These are phyloP conservation scores for Sugiyamaella neomexicana DNA, from an alignment of 1,139 yeast genomes.

Conservation along the genomic window DNA sequence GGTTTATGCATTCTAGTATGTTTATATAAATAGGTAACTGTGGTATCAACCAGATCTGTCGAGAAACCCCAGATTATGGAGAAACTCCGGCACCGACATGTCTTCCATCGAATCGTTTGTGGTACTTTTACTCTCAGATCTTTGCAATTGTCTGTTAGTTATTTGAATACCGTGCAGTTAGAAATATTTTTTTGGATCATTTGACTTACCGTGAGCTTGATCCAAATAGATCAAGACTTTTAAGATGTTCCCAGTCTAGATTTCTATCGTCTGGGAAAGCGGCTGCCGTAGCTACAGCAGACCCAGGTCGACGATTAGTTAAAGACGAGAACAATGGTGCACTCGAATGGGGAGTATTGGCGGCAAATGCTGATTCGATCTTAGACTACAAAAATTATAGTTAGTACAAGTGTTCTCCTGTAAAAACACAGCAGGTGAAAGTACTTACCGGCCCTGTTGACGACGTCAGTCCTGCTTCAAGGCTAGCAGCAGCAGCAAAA, in stretches of 20 bases:
- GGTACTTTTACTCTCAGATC: not conserved
- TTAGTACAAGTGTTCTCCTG: not conserved
- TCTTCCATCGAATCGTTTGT: constrained; percentile 3
- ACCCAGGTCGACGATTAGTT: not conserved
- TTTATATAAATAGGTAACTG: constrained; percentile 1
- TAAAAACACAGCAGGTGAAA: too few relatives aligned
- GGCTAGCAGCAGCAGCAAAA: constrained; percentile 17
- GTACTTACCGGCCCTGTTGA: constrained; percentile 6
- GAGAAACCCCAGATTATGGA: constrained; percentile 22
- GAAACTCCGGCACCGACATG: constrained; percentile 23
- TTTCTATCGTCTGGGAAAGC: constrained; percentile 13
- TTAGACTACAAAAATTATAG: constrained; percentile 5
- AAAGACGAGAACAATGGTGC: constrained; percentile 1
- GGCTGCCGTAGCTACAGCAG: constrained; percentile 16
- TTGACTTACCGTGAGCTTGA: constrained; percentile 10
- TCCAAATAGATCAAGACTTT: constrained; percentile 17
- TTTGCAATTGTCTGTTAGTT: constrained; percentile 2
- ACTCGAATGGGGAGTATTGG: not conserved
- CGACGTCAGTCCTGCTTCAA: constrained; percentile 6
- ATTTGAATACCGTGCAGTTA: not conserved
- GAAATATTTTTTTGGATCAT: not conserved
- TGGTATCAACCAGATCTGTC: constrained; percentile 8
- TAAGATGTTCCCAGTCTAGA: constrained; percentile 20
- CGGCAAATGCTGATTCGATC: constrained; percentile 10
- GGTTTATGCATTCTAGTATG: not conserved